Percentiles rank a stretch among this genome's conserved stretches.
phyloP scores from a whole-genome alignment of 768 basidiomycete species.

The Naganishia randhawae region DNA sequence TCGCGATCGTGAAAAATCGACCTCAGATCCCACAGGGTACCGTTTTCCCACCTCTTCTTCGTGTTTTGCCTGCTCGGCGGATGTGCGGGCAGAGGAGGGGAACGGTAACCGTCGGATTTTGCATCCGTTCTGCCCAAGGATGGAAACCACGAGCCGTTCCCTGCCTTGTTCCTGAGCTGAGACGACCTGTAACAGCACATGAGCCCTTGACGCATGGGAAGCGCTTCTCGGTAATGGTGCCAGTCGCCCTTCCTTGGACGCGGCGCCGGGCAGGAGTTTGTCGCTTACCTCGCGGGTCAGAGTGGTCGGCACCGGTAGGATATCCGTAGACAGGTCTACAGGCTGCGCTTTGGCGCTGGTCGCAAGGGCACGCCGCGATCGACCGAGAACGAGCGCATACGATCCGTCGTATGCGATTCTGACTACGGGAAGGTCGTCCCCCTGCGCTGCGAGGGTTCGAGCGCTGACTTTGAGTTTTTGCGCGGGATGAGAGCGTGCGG shows the following conservation, averaged over 20 bases:
- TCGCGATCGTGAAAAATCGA: neutral
- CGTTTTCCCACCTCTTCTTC: neutral
- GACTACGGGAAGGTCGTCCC: neutral
- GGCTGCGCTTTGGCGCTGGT: neutral
- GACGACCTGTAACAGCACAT: slow-evolving; percentile 18
- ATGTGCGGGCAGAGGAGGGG: neutral
- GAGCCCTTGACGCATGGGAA: slow-evolving; percentile 22
- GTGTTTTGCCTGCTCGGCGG: neutral
- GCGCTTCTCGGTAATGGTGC: slow-evolving; percentile 26
- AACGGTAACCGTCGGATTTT: slow-evolving; percentile 2
- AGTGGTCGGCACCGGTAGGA: neutral
- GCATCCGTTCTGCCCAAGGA: slow-evolving; percentile 31
- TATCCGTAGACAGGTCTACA: neutral
- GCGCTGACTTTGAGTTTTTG: slow-evolving; percentile 4
- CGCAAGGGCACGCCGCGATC: slow-evolving; percentile 6
- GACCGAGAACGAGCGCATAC: slow-evolving; percentile 27
- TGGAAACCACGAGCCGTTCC: slow-evolving; percentile 8
- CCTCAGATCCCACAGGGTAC: slow-evolving; percentile 11
- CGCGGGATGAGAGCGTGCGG: neutral
- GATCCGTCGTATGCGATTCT: slow-evolving; percentile 22
- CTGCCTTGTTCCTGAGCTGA: neutral
- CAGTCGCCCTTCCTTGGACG: neutral
- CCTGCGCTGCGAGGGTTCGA: neutral
- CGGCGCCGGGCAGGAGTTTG: neutral
- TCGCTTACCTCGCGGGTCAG: neutral